Conservation (phyloP, 2,329 filamentous ascomycete genomes). For the Trichoderma sp. region DNA sequence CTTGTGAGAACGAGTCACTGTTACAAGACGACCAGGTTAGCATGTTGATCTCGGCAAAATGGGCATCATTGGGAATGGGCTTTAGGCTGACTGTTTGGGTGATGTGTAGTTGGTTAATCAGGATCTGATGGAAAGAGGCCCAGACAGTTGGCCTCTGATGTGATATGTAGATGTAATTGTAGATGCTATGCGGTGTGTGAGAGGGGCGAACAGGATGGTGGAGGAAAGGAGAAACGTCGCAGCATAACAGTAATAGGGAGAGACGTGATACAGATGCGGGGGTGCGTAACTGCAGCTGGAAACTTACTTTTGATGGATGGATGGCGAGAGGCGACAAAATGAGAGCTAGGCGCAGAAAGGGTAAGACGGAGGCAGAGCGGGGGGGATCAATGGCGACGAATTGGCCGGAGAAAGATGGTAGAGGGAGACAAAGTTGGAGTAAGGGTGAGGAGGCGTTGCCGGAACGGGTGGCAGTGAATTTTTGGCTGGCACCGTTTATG, state of each 20-base stretch:
- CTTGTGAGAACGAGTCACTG: conserved; percentile 98
- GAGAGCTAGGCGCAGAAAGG: conserved; percentile 2
- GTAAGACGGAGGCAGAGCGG: conserved; percentile 13
- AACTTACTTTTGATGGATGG: conserved; percentile 22
- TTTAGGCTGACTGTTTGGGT: conserved; percentile 1
- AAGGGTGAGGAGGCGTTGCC: conserved; percentile 17
- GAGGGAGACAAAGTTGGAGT: conserved; percentile 11
- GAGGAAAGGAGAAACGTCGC: background rate
- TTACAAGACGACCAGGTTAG: conserved; percentile 1
- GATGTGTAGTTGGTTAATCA: background rate
- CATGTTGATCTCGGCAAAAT: background rate
- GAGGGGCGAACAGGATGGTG: background rate
- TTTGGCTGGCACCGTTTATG: background rate
- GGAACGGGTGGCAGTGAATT: conserved; percentile 1
- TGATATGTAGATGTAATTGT: background rate
- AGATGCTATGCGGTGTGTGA: background rate
- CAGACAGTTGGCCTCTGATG: background rate
- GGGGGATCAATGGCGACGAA: conserved; percentile 2
- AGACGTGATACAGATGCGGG: conserved; percentile 10
- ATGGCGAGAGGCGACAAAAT: conserved; percentile 12
- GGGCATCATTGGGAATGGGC: background rate
- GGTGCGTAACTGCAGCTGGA: conserved; percentile 12
- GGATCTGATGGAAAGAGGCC: background rate
- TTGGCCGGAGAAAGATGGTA: conserved; percentile 3
- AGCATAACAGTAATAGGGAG: background rate